Evolutionary conservation across 768 basidiomycete species (phyloP), one percentile per base, ranked within the genome.

Genomic region (Auriscalpium orientale): DNA sequence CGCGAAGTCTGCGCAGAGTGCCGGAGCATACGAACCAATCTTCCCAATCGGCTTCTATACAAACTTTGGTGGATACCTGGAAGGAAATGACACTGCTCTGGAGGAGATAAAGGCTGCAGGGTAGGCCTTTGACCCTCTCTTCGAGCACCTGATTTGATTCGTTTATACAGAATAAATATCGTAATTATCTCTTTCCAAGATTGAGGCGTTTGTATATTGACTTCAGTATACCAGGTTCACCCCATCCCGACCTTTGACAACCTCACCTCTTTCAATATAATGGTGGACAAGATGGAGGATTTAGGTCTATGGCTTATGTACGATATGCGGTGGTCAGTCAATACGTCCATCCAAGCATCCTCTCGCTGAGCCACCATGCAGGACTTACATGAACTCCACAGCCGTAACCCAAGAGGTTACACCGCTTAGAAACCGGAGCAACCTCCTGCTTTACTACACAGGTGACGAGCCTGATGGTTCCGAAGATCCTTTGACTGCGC

Each of bases 1-100:
- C 62, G 70, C 68, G 4, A 74, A 74, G 51, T 70, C 69, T 55
- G 67, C 48, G 36, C 61, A 62, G 7, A 54, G 49, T 10, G 56
- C 49, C 0, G 67, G 60, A 8, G 33, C 47, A 2, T 71, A 68
- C 57, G 64, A 73, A 57, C 69, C 77, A 0, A 67, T 84, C 12
- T 67, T 91, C 55, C 87, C 90, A 0, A 78, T 88, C 46, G 89
- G 89, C 0, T 91, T 87, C 67, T 91, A 89, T 61, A 82, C 87
- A 0, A 67, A 74, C 6, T 84, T 86, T 48, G 79, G 76, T 43
- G 66, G 67, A 15, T 83, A 82, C 56, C 70, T 89, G 15, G 76
- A 71, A 2, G 64, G 70, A 8, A 82, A 89, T 64, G 62, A 79
- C 46, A 65, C 82, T 1, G 66, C 77, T 6, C 72, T 87, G 45